Conservation (phyloP, 306 rosid genomes). For the Dicorynia guianensis region DNA sequence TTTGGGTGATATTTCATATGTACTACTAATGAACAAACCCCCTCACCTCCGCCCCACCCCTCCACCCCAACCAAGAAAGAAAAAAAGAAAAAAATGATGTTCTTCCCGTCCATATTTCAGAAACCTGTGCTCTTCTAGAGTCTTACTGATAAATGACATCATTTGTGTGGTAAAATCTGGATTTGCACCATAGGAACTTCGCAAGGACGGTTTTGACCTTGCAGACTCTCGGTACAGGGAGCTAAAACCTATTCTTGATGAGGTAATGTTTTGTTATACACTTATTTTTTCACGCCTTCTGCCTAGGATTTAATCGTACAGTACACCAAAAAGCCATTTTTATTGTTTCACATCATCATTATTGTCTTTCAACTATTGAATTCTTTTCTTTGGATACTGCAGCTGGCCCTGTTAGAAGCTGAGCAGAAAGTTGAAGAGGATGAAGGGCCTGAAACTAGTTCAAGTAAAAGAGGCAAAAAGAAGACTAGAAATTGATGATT, state of each 20-base stretch:
- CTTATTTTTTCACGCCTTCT: not conserved
- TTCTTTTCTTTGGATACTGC: constrained; percentile 42
- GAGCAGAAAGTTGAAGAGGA: constrained; percentile 94
- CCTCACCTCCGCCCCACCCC: too few species aligned
- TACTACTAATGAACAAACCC: not conserved
- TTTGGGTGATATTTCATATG: not conserved
- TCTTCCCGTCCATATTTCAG: not conserved
- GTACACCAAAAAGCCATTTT: constrained; percentile 12
- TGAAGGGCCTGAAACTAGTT: constrained; percentile 82
- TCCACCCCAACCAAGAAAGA: too few species aligned
- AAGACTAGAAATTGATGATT: constrained; percentile 60
- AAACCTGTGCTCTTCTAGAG: not conserved
- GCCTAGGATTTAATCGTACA: not conserved
- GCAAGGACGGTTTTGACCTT: constrained; percentile 98
- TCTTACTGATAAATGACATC: constrained; percentile 15
- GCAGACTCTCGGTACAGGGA: constrained; percentile 87
- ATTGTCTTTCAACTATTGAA: not conserved
- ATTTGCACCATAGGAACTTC: constrained; percentile 74
- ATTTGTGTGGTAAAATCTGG: constrained; percentile 30
- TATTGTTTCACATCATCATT: not conserved
- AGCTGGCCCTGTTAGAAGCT: constrained; percentile 88
- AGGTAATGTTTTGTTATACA: constrained; percentile 61
- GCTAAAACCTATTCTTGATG: constrained; percentile 96
- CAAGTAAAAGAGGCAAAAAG: constrained; percentile 84
- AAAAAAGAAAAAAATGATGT: too few species aligned